Evolutionary conservation across 2,329 filamentous ascomycete species (phyloP).

Genomic region (Colletotrichum tanaceti): DNA sequence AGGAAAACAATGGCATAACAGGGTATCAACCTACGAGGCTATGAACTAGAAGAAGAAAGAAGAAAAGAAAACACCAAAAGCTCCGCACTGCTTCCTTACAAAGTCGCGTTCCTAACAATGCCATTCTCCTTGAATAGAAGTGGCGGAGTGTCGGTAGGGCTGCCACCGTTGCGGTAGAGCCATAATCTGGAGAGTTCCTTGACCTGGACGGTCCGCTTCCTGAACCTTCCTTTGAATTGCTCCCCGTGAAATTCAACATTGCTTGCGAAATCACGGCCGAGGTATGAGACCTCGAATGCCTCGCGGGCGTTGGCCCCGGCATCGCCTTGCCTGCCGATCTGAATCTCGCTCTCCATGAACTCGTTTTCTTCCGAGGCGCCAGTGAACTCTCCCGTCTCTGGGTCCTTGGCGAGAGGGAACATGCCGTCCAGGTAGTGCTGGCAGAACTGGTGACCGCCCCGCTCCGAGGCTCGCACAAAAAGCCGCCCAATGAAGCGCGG

Average conservation of each 20-base stretch:
- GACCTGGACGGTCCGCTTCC: conserved; percentile 58
- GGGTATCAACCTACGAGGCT: conserved; percentile 34
- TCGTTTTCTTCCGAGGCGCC: conserved; percentile 62
- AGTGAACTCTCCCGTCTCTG: conserved; percentile 54
- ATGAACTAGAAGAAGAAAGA: not conserved
- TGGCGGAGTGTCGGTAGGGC: conserved; percentile 58
- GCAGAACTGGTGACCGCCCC: conserved; percentile 66
- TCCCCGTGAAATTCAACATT: conserved; percentile 55
- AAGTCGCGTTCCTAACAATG: conserved; percentile 53
- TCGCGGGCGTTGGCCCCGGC: conserved; percentile 59
- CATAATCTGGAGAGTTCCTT: conserved; percentile 72
- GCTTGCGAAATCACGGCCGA: conserved; percentile 53
- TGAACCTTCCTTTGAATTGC: conserved; percentile 43
- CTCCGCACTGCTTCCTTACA: conserved; percentile 43
- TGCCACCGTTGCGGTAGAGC: conserved; percentile 70
- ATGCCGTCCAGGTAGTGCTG: conserved; percentile 73
- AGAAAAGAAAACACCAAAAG: not conserved
- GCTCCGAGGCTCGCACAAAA: conserved; percentile 57
- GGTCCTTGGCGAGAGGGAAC: conserved; percentile 64
- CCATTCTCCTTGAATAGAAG: conserved; percentile 52
- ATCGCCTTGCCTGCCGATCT: conserved; percentile 57
- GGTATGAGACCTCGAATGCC: conserved; percentile 61
- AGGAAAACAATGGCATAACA: not conserved
- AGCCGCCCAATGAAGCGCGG: conserved; percentile 73
- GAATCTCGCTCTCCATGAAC: conserved; percentile 71